Evolutionary conservation across 2,329 filamentous ascomycete species (phyloP), one percentile per base, ranked within the genome.

Genomic region (Ceratocystis ficicola): DNA sequence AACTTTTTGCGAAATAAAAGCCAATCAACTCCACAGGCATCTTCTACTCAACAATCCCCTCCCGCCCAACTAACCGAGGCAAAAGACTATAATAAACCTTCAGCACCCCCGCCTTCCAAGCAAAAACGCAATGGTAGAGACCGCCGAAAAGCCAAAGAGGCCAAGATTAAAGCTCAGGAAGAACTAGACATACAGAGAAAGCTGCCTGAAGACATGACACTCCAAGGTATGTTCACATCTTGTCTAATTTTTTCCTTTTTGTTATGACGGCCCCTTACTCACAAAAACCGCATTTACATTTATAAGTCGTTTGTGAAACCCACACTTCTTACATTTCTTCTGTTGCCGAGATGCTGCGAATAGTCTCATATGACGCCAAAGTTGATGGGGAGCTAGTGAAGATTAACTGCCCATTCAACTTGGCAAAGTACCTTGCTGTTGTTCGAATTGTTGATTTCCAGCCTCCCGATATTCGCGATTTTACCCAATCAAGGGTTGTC

Each of bases 381-480:
- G 28, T 60, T 2, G 62, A 64, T 25, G 65, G 65, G 1, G n/a
- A 67, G 8, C 22, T 48, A 2, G 48, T 75, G 1, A 72, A 69
- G 3, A 48, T 82, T 1, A 69, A 70, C n/a, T 70, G 92, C 0
- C 89, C 91, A 0, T 95, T 95, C 71, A 79, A 85, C 66, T 90
- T 92, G 71, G 77, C 81, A 66, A 88, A 84, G 52, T 91, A 91
- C 72, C 83, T 84, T 60, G 78, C 84, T 25, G 79, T 81, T 44
- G 86, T 89, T 44, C 86, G 89, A n/a, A 86, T 95, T 1, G 81
- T 95, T 44, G 89, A 96, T 75, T 96, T 89, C 73, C 83, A 81
- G 67, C 93, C 93, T 0, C 75, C 79, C 1, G 79, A 79, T 0
- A 76, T 96, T 1, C 81, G 85, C 69, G 83, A 93, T 67, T 96